Evolutionary conservation across 1,284 basidiomycete species (phyloP).

Genomic region (Inonotus obliquus): DNA sequence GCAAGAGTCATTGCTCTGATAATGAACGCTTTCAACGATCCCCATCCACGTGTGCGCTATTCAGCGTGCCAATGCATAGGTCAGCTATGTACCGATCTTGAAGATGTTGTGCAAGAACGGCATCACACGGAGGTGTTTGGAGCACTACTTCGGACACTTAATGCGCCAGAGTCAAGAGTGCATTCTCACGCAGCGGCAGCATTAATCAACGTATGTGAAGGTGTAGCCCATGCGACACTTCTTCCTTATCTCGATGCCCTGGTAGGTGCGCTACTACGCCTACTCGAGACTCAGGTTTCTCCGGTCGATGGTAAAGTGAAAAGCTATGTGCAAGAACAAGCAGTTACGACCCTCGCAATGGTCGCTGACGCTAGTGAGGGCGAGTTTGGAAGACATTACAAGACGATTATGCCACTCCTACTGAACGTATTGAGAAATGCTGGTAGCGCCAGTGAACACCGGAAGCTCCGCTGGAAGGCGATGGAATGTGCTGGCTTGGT

Average conservation of each 20-base stretch:
- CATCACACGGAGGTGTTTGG: conserved; percentile 66
- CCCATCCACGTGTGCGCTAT: conserved; percentile 77
- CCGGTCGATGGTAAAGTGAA: conserved; percentile 25
- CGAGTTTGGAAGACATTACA: conserved; percentile 68
- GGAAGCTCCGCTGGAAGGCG: conserved; percentile 67
- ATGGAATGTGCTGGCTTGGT: conserved; percentile 86
- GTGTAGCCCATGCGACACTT: conserved; percentile 66
- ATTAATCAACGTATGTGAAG: conserved; percentile 87
- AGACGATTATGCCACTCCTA: conserved; percentile 71
- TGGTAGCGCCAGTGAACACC: conserved; percentile 52
- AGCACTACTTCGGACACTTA: conserved; percentile 66
- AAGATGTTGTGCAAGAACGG: conserved; percentile 74
- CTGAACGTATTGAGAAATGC: conserved; percentile 68
- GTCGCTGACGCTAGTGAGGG: conserved; percentile 77
- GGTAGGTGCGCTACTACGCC: conserved; percentile 62
- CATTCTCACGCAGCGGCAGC: conserved; percentile 81
- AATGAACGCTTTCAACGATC: conserved; percentile 68
- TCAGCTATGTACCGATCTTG: conserved; percentile 79
- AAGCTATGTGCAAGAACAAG: conserved; percentile 79
- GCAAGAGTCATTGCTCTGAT: conserved; percentile 76
- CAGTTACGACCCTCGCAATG: conserved; percentile 79
- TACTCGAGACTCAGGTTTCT: conserved; percentile 45
- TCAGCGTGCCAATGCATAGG: conserved; percentile 86
- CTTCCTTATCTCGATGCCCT: conserved; percentile 73
- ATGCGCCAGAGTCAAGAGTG: conserved; percentile 76